Evolutionary conservation across 2,329 filamentous ascomycete species (phyloP), one percentile per base, ranked within the genome.

Genomic region (Fusarium sp.): DNA sequence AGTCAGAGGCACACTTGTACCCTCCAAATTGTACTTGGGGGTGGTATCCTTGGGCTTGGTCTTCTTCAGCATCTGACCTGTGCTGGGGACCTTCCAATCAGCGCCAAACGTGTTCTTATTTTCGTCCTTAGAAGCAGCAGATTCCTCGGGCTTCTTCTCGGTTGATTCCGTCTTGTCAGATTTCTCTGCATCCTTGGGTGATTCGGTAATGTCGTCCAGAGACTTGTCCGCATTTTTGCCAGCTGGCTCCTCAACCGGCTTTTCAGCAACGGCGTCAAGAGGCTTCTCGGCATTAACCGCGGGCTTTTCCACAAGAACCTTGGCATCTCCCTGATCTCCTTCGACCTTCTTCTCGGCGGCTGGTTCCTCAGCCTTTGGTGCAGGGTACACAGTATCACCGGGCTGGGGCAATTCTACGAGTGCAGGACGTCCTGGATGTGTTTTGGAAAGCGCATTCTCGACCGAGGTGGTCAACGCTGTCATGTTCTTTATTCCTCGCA

Each of bases 401-500:
- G 91, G 87, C 76, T 91, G 87, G 30, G 95, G 95, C 42, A 97
- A 85, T 68, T 89, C 86, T 16, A 94, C 81, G 39, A 86, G 86
- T 73, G 87, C 86, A 30, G 94, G 92, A 68, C 96, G 89, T 11
- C 94, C 95, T 36, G 96, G 95, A 75, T 91, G 92, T 64, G 93
- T 91, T 20, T 89, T 86, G 81, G 97, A 94, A 44, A 98, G 84
- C 14, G 88, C 89, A 65, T 90, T 86, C 82, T 98, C 96, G 30
- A 98, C 86, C 79, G 92, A 90, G 4, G 87, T 83, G 78, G 91
- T 92, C 76, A 98, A 80, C 9, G 84, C 81, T 33, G 88, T 83
- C 79, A 97, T 90, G 60, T 88, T 86, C 82, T 93, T 93, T 38
- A 86, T 86, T 38, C 94, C 95, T 22, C 85, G 85, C 61, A 92